Evolutionary conservation across 2,329 filamentous ascomycete species (phyloP), one percentile per base, ranked within the genome.

Genomic region (Nemania abortiva): DNA sequence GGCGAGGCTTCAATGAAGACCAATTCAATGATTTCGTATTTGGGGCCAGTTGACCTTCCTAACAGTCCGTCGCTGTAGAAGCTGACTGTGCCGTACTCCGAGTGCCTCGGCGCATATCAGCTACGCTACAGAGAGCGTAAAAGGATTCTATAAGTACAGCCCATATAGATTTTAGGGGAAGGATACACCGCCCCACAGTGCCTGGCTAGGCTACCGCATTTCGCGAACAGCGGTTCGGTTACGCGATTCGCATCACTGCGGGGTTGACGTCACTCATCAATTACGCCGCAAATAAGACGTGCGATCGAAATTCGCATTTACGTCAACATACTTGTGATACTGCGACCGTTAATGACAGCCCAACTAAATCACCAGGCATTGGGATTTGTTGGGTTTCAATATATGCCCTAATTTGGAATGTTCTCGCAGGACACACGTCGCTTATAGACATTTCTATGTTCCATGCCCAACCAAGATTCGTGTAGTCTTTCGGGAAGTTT

Each of bases 321-420:
- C 59, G 59, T 54, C 59, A 62, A 53, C 59, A 37, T 62, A 22
- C 59, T 15, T 52, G 39, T 42, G 15, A 42, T 37, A 37, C 11
- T 10, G 13, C 39, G 13, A 42, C 11, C 15, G 39, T 42, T 18
- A 11, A 11, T 11, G 15, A 42, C 15, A 42, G 13, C 5, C 13
- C 39, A 42, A 42, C 39, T 42, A 5, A 37, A 42, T 42, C 39
- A 42, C 39, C 11, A 15, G 6, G 11, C 39, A 42, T 42, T 18
- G 15, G 39, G 39, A 13, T 42, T 42, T 11, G n/a, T 42, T 42
- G 39, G 39, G 39, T 42, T 42, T 11, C 15, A 15, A 42, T 42
- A 15, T 42, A 6, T 42, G 39, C 18, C 10, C 15, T 6, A 18
- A 42, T 15, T 42, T 18, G 15, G 39, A 42, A 42, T 15, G 6